Conservation (phyloP, 768 basidiomycete species). For the Russula brevipes region DNA sequence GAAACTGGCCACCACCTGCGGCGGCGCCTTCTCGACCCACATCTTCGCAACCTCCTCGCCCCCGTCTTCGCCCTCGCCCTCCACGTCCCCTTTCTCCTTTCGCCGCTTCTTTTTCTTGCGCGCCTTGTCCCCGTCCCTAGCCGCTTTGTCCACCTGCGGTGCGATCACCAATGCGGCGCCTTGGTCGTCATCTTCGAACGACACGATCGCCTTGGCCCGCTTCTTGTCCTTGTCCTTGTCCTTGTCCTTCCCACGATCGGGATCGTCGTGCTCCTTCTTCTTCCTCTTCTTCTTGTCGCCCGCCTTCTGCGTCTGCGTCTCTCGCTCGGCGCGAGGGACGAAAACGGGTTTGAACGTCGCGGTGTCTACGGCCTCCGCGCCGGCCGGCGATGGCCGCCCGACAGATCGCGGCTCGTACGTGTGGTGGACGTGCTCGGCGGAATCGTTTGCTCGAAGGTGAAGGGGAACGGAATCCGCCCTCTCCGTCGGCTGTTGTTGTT, state of each 20-base stretch:
- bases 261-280: neutral
- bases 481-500: neutral
- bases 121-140: constrained; percentile 33
- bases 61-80: constrained; percentile 33
- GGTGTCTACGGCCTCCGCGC: constrained; percentile 42
- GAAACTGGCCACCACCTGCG: constrained; percentile 44
- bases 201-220: constrained; percentile 54
- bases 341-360: constrained; percentile 88
- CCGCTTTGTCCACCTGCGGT: constrained; percentile 23
- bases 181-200: constrained; percentile 66
- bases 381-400: constrained; percentile 2
- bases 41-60: constrained; percentile 40
- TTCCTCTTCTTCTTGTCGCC: constrained; percentile 28
- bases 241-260: constrained; percentile 34
- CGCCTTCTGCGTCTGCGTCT: constrained; percentile 34
- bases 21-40: constrained; percentile 65
- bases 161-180: constrained; percentile 32
- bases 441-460: constrained; percentile 18
- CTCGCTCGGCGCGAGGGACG: constrained; percentile 51
- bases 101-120: constrained; percentile 43
- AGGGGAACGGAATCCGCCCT: constrained; percentile 4
- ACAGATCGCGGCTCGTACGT: constrained; percentile 18
- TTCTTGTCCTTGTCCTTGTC: constrained; percentile 38
- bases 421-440: neutral
- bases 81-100: constrained; percentile 28